Evolutionary conservation across 139 green algal genomes (phyloP).

Genomic region (Raphidocelis subcapitata): DNA sequence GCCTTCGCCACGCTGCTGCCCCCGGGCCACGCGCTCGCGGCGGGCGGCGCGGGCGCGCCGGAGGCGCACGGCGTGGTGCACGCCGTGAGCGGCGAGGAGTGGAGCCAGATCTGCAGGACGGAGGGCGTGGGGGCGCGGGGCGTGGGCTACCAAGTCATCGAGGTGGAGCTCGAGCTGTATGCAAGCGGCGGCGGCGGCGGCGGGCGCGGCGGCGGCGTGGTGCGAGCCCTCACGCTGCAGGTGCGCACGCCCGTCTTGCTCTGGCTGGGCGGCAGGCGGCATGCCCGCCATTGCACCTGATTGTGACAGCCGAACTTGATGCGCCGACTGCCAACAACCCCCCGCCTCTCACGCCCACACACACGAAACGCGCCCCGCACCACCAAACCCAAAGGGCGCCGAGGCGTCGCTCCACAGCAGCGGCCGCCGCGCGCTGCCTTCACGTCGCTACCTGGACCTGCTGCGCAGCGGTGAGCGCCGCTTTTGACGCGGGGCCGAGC

Average conservation of each 20-base stretch:
- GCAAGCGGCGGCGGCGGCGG: background rate
- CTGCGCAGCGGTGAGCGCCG: slow-evolving; percentile 20
- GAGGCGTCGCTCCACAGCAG: slow-evolving; percentile 11
- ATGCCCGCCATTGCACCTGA: background rate
- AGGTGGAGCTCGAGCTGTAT: slow-evolving; percentile 14
- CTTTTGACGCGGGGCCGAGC: background rate
- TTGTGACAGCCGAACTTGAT: background rate
- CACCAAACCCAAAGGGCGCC: slow-evolving; percentile 28
- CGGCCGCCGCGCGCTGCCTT: slow-evolving; percentile 14
- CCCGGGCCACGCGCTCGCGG: background rate
- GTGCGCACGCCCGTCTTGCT: background rate
- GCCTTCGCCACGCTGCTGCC: slow-evolving; percentile 42
- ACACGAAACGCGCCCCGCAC: slow-evolving; percentile 25
- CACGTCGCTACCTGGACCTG: slow-evolving; percentile 37
- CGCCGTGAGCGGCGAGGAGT: slow-evolving; percentile 22
- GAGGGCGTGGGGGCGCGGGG: slow-evolving; percentile 28
- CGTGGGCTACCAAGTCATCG: slow-evolving; percentile 33
- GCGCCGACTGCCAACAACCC: slow-evolving; percentile 4
- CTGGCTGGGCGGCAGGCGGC: background rate
- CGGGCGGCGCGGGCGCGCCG: background rate
- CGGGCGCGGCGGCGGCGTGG: background rate
- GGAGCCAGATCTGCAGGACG: slow-evolving; percentile 25
- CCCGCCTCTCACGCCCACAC: slow-evolving; percentile 18
- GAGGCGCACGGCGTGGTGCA: slow-evolving; percentile 41
- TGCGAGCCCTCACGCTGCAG: background rate